phyloP scores from a whole-genome alignment of 495 filamentous ascomycete genomes.

The Aspergillus asperescens region DNA sequence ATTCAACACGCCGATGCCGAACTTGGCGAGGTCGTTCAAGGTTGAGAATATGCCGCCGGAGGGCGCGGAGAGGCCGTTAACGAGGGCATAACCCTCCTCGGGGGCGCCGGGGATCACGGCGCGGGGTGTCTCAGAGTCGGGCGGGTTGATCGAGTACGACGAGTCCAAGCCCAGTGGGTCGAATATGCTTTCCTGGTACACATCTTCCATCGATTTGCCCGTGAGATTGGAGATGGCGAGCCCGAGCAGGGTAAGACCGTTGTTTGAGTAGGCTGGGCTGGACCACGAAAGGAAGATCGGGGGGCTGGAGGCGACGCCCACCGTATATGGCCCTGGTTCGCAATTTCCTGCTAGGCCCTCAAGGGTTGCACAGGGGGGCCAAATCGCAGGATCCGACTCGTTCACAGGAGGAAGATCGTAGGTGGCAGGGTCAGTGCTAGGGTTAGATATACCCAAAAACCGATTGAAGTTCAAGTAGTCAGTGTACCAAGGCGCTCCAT shows the following conservation, averaged over 20 bases:
- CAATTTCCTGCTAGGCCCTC: not conserved
- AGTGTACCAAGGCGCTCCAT: constrained; percentile 27
- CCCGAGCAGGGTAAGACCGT: constrained; percentile 48
- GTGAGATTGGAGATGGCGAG: constrained; percentile 52
- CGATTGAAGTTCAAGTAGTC: not conserved
- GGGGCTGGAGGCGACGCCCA: constrained; percentile 20
- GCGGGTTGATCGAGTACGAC: constrained; percentile 36
- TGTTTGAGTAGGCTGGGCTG: constrained; percentile 54
- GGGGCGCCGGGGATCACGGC: constrained; percentile 21
- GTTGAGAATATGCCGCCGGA: constrained; percentile 36
- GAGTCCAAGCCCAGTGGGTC: constrained; percentile 40
- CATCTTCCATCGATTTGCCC: constrained; percentile 36
- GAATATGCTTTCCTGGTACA: constrained; percentile 43
- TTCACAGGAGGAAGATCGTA: constrained; percentile 33
- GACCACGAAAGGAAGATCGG: constrained; percentile 45
- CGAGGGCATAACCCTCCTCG: constrained; percentile 30
- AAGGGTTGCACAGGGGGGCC: constrained; percentile 14
- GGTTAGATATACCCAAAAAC: not conserved
- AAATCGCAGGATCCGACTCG: constrained; percentile 16
- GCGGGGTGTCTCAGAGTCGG: constrained; percentile 14
- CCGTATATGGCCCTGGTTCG: constrained; percentile 4
- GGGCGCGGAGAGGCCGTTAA: constrained; percentile 19
- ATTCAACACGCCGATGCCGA: constrained; percentile 45
- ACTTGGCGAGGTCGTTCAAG: constrained; percentile 22
- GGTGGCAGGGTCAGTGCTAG: constrained; percentile 12